Conservation (phyloP, 1,284 basidiomycete species). For the Trametes versicolor region DNA sequence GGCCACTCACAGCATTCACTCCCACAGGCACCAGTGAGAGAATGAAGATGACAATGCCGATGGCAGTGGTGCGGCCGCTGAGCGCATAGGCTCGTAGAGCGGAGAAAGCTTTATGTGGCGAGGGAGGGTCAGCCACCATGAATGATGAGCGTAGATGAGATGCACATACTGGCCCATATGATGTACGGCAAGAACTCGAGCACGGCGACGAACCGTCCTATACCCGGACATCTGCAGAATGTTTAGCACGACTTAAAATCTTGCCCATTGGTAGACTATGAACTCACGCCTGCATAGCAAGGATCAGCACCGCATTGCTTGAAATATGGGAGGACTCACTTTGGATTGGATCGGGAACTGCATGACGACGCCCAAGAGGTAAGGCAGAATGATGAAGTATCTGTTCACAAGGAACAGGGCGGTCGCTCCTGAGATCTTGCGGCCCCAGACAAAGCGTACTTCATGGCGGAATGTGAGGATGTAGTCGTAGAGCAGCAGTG, state of each 20-base stretch:
- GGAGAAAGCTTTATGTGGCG: conserved; percentile 9
- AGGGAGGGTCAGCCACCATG: background rate
- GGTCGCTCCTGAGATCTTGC: conserved; percentile 28
- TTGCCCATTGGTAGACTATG: background rate
- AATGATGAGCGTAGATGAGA: background rate
- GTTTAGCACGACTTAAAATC: background rate
- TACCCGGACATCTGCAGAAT: conserved; percentile 9
- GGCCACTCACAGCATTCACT: conserved; percentile 14
- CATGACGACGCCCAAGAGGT: conserved; percentile 17
- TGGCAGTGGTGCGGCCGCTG: conserved; percentile 11
- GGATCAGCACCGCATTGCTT: background rate
- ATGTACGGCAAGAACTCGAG: conserved; percentile 19
- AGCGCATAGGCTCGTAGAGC: conserved; percentile 15
- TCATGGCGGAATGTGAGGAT: conserved; percentile 30
- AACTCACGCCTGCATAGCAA: background rate
- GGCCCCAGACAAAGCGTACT: conserved; percentile 29
- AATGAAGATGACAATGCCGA: conserved; percentile 9
- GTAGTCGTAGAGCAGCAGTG: conserved; percentile 27
- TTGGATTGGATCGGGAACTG: conserved; percentile 10
- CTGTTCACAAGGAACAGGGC: conserved; percentile 34
- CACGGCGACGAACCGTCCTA: conserved; percentile 16
- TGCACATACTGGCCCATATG: conserved; percentile 18
- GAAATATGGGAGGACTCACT: background rate
- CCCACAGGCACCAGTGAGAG: conserved; percentile 15
- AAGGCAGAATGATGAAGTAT: conserved; percentile 25